Base-by-base conservation (phyloP, 1,139 yeast genomes). In the Kurtzmaniella quercitrusa region DNA sequence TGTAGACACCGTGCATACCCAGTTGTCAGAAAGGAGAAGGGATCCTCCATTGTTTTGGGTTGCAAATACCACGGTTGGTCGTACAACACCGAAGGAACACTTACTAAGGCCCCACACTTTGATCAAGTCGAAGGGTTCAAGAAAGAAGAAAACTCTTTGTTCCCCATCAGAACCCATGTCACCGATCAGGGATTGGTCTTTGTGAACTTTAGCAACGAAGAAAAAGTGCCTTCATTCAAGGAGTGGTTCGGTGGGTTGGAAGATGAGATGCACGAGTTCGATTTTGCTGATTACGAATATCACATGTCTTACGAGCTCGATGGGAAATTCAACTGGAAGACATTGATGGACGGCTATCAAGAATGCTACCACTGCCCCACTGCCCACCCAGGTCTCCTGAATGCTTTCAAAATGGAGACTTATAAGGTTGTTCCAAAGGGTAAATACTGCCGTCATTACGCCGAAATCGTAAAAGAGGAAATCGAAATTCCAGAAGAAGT, bases 61-160 rank as follows among this genome's bases (percentile, higher is more conserved):
- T 79, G 85, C 62, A 74, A 76, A 49, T 79, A 79, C 56, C 84
- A 79, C 51, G 84, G 84, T n/a, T 79, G 84, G 85, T 72, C 81
- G 21, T 79, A 79, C 60, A 77, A 77, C 52, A 66, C 80, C 11
- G 80, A 79, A 47, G 85, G 85, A 8, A 60, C 62, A 42, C 66
- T 79, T 52, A 77, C 75, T 45, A 79, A 79, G 52, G 84, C 84
- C 4, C 85, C 84, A 21, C 81, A 77, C 49, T 79, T 79, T 54
- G 81, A 79, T 43, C 63, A 73, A 39, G 80, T 79, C 34, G 76
- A 77, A 54, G 84, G 83, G 6, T 79, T 79, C 54, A 70, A 64
- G 38, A 79, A 78, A 58, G 73, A 68, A 45, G 79, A 75, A 47
- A 79, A 79, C 58, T 74, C 81, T 0, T 63, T 79, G 43, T 78